These are phyloP conservation scores for Physcomitrium patens DNA, from an alignment of 225 moss, liverwort and hornwort genomes.

Conservation along the genomic window DNA sequence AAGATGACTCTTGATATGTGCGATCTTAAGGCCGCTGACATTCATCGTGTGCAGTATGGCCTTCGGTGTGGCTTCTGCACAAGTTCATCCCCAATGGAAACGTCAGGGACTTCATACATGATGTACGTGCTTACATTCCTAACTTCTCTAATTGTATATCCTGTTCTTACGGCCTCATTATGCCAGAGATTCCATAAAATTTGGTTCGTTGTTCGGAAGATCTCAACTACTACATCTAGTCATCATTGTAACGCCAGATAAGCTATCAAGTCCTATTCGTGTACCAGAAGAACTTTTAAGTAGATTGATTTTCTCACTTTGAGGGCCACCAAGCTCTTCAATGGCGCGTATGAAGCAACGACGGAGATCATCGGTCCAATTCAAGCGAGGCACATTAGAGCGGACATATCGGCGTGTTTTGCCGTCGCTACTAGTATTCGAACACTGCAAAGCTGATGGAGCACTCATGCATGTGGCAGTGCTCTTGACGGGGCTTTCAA, in stretches of 20 bases:
- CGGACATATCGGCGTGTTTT: slow-evolving; percentile 62
- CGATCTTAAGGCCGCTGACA: slow-evolving; percentile 65
- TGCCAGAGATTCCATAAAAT: too few species aligned
- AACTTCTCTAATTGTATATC: too few species aligned
- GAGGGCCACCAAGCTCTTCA: slow-evolving; percentile 63
- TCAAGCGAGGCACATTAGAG: slow-evolving; percentile 61
- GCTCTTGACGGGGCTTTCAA: slow-evolving; percentile 35
- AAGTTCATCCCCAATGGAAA: slow-evolving; percentile 12
- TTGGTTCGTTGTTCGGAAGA: too few species aligned
- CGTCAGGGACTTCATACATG: not conserved
- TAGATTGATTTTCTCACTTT: slow-evolving; percentile 51
- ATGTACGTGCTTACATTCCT: not conserved
- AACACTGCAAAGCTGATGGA: slow-evolving; percentile 13
- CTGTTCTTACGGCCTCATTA: too few species aligned
- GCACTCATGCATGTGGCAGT: slow-evolving; percentile 22
- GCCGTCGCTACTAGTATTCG: slow-evolving; percentile 45
- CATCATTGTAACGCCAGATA: too few species aligned
- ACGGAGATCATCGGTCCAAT: slow-evolving; percentile 69
- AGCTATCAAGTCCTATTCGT: too few species aligned
- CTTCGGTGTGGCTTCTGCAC: slow-evolving; percentile 76
- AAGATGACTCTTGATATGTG: slow-evolving; percentile 73
- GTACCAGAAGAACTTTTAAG: not conserved
- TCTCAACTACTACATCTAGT: too few species aligned
- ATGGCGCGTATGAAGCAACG: slow-evolving; percentile 57
- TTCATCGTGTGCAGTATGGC: slow-evolving; percentile 65